A percentile compares a stretch with the other conserved stretches of the same genome.
These are phyloP conservation scores for Candida patagonica DNA, from an alignment of 805 yeast genomes.

Conservation along the genomic window DNA sequence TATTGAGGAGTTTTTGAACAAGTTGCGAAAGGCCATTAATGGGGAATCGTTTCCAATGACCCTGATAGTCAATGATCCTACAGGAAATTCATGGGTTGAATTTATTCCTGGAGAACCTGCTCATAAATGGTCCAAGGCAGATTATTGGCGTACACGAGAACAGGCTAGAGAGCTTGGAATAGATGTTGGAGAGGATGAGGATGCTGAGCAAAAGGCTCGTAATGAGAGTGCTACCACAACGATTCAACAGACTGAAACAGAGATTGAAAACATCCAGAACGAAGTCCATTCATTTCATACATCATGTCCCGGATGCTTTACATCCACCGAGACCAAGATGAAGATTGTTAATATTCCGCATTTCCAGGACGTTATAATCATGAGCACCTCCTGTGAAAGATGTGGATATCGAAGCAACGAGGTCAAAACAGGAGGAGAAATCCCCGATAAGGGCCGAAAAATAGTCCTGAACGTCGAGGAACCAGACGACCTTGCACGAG, in stretches of 20 bases:
- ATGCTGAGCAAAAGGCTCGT: slow-evolving; percentile 29
- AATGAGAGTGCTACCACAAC: slow-evolving; percentile 35
- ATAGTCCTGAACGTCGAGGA: slow-evolving; percentile 71
- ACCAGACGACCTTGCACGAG: slow-evolving; percentile 88
- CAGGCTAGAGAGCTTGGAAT: slow-evolving; percentile 82
- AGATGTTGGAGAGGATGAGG: slow-evolving; percentile 53
- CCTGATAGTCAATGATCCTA: slow-evolving; percentile 78
- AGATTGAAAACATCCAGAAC: slow-evolving; percentile 73
- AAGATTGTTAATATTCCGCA: slow-evolving; percentile 94
- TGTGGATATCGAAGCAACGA: slow-evolving; percentile 97
- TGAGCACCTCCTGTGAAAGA: slow-evolving; percentile 86
- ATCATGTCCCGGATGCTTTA: slow-evolving; percentile 82
- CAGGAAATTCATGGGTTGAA: slow-evolving; percentile 97
- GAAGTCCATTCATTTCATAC: slow-evolving; percentile 93
- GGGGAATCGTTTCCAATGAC: slow-evolving; percentile 72
- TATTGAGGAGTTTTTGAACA: slow-evolving; percentile 56
- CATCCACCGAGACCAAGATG: slow-evolving; percentile 88
- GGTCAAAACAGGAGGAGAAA: slow-evolving; percentile 96
- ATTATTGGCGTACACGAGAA: slow-evolving; percentile 76
- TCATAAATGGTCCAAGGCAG: slow-evolving; percentile 82
- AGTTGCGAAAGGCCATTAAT: slow-evolving; percentile 49
- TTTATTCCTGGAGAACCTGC: slow-evolving; percentile 76
- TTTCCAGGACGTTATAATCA: slow-evolving; percentile 92
- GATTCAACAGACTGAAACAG: slow-evolving; percentile 45
- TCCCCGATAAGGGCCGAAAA: slow-evolving; percentile 75